Conservation (phyloP, 257 asterid species). For the Solanum pimpinellifolium region DNA sequence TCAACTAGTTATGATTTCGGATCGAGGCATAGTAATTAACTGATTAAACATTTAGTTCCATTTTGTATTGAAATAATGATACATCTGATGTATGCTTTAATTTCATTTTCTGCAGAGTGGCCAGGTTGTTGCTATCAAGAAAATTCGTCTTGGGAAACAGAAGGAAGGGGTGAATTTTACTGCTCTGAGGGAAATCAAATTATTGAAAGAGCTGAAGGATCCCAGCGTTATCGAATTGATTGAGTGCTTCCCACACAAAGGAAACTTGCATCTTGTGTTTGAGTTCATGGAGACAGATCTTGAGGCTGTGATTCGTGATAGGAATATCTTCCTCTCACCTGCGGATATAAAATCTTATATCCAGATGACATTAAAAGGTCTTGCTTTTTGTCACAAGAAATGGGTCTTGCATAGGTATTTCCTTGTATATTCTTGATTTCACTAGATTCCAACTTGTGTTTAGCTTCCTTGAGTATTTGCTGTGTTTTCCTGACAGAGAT, state of each 20-base stretch:
- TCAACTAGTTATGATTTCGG: not conserved
- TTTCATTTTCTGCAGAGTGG: conserved; percentile 54
- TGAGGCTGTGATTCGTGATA: conserved; percentile 95
- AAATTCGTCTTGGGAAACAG: conserved; percentile 89
- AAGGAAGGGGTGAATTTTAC: conserved; percentile 96
- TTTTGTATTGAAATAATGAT: not conserved
- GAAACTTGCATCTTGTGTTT: conserved; percentile 93
- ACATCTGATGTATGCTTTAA: not conserved
- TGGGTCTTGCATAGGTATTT: conserved; percentile 91
- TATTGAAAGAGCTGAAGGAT: conserved; percentile 94
- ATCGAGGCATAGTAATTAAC: not conserved
- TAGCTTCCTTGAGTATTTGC: not conserved
- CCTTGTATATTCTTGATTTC: not conserved
- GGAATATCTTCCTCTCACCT: conserved; percentile 83
- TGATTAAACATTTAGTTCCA: not conserved
- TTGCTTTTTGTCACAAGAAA: conserved; percentile 81
- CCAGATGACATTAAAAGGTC: conserved; percentile 94
- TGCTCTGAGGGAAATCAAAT: conserved; percentile 84
- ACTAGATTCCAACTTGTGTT: not conserved
- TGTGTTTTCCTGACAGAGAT: conserved; percentile 45
- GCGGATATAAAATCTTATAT: conserved; percentile 88
- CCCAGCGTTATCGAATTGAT: conserved; percentile 80
- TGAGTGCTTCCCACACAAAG: conserved; percentile 85
- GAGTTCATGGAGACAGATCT: conserved; percentile 99
- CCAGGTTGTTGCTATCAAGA: conserved; percentile 90